These are phyloP conservation scores for Cercospora beticola DNA, from an alignment of 2,329 filamentous ascomycete genomes.

Conservation along the genomic window DNA sequence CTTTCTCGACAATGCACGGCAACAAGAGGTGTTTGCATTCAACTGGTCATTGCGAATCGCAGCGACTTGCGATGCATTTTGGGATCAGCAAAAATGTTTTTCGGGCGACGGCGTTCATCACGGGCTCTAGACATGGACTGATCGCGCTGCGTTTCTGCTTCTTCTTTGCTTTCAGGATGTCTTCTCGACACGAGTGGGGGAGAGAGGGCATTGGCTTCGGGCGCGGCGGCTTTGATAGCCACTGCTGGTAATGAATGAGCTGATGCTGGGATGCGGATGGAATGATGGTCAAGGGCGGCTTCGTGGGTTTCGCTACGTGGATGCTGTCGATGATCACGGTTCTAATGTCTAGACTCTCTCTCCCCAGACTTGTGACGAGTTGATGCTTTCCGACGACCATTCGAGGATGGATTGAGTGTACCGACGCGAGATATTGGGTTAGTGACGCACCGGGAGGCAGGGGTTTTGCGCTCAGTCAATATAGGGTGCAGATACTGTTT, in stretches of 20 bases:
- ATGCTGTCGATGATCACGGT: constrained; percentile 7
- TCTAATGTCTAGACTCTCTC: constrained; percentile 13
- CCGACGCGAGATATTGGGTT: constrained; percentile 2
- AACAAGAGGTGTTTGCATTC: constrained; percentile 12
- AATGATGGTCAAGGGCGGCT: constrained; percentile 12
- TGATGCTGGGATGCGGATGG: constrained; percentile 1
- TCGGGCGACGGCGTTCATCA: constrained; percentile 21
- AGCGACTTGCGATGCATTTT: constrained; percentile 14
- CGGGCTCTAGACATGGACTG: constrained; percentile 16
- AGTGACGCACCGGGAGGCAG: constrained; percentile 4
- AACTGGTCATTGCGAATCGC: neutral
- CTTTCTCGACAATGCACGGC: constrained; percentile 14
- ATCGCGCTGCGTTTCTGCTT: constrained; percentile 22
- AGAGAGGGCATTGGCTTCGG: constrained; percentile 7
- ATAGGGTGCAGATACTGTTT: constrained; percentile 21
- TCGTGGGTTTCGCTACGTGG: constrained; percentile 10
- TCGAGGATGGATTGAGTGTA: neutral
- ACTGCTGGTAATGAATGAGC: constrained; percentile 1
- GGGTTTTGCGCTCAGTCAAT: constrained; percentile 16
- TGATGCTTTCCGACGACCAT: constrained; percentile 10
- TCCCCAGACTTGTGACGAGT: constrained; percentile 13
- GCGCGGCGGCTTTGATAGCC: constrained; percentile 3
- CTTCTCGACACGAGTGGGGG: neutral
- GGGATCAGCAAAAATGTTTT: constrained; percentile 7
- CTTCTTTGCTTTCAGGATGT: constrained; percentile 13